phyloP scores from a whole-genome alignment of 164 flowering plant genomes.

The Vitis vinifera region ASM3070453v1 NC_081818.1:24010501-24011000 shows the following conservation, averaged over 20 bases:
- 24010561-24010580: no score
- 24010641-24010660: no score
- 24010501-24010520: no score
- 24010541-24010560: no score
- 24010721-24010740: no score
- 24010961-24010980: constrained; percentile 34
- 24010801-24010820: constrained; percentile 6
- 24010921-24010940: constrained; percentile 30
- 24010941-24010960: constrained; percentile 22
- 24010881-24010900: constrained; percentile 22
- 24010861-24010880: neutral
- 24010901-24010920: constrained; percentile 66
- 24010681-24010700: no score
- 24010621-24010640: no score
- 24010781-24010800: neutral
- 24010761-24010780: neutral
- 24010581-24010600: no score
- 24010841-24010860: neutral
- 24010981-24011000: constrained; percentile 3
- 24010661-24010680: no score
- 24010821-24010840: neutral
- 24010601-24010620: no score
- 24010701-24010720: no score
- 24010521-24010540: no score
- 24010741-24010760: neutral